These are phyloP conservation scores for Lagerstroemia speciosa DNA, from an alignment of 345 rosid genomes.

Conservation along the genomic window DNA sequence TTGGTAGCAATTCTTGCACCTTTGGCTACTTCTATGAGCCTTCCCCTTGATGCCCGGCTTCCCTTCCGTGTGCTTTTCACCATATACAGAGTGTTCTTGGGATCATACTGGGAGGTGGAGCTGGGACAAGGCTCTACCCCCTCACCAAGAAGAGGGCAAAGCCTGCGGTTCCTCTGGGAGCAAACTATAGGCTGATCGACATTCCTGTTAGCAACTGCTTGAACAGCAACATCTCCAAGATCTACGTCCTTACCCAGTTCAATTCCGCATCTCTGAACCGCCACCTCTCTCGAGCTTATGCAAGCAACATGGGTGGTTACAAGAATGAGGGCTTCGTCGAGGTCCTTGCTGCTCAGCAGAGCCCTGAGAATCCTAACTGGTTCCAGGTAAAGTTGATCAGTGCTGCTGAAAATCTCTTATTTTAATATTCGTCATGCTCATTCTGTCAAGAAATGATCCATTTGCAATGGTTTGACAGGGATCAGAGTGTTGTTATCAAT, in stretches of 20 bases:
- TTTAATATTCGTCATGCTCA: not conserved
- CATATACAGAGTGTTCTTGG: constrained; percentile 77
- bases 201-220: constrained; percentile 95
- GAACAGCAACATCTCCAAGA: constrained; percentile 86
- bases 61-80: not conserved
- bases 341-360: constrained; percentile 97
- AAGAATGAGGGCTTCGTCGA: constrained; percentile 99
- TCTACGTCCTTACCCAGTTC: constrained; percentile 93
- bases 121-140: constrained; percentile 87
- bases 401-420: not conserved
- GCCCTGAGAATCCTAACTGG: constrained; percentile 98
- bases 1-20: not conserved
- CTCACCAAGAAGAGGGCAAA: constrained; percentile 95
- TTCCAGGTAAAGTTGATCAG: constrained; percentile 48
- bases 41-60: not conserved
- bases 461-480: too few species aligned
- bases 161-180: constrained; percentile 93
- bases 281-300: constrained; percentile 87
- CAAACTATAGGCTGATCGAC: constrained; percentile 85
- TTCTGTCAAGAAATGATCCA: not conserved
- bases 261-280: constrained; percentile 95
- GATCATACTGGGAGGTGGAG: constrained; percentile 93
- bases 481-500: too few species aligned
- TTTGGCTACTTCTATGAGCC: not conserved
- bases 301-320: constrained; percentile 95